Evolutionary conservation across 2,329 filamentous ascomycete genomes (phyloP), one percentile per base, ranked within the genome.

Genomic region (Monilinia laxa): DNA sequence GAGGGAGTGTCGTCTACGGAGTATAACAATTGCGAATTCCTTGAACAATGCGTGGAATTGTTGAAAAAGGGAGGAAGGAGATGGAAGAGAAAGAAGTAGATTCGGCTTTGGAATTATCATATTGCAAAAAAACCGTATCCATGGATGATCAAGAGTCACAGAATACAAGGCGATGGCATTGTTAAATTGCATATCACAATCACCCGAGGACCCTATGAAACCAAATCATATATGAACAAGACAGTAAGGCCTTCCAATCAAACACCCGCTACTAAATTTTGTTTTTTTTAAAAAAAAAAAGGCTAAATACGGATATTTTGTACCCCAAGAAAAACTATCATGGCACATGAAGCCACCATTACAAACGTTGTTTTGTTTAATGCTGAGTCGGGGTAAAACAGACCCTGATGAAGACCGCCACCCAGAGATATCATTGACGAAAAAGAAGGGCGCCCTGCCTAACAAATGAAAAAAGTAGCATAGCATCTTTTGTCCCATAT

Each of bases 351-450:
- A 70, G 64, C 67, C 67, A 71, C 65, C 67, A 74, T 72, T 75
- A 73, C 68, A 72, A 74, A 70, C 70, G 69, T 68, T 73, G 69
- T 72, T 60, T 60, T 51, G 45, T 51, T 58, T 51, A 35, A 60
- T 60, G 49, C 58, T 60, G 58, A 51, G 51, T 31, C 51, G 45
- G n/a, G 42, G 45, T 60, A 38, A 51, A 51, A 60, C 28, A 60
- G 45, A 60, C 57, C 42, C 20, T 49, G 12, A 51, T 38, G 31
- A 60, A 60, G 45, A 60, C 58, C 20, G 59, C 64, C 64, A 14
- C 59, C 69, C 67, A 68, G 64, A 67, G 62, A 65, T 69, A 66
- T 62, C 68, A 68, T 56, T 51, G 57, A 70, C 31, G 55, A 51
- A 23, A 23, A 23, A 51, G 69, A 68, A 65, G 69, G 62, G 64